Base-by-base conservation (phyloP, 1,139 yeast genomes). In the Taphrina confusa region DNA sequence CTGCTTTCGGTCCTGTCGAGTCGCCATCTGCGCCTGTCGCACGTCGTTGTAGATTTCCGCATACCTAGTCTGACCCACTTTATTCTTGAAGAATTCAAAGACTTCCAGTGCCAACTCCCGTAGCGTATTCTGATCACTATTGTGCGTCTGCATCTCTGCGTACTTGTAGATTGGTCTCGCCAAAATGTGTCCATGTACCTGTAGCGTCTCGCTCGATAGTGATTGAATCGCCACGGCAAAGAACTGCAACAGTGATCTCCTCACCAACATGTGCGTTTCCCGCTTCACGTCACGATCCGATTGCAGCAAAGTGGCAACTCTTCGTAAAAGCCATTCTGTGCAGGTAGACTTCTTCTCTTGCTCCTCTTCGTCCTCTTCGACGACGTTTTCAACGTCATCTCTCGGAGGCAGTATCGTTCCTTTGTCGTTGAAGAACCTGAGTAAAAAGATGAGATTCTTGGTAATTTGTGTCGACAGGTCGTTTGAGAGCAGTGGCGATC, bases 1-100 rank as follows among this genome's bases (percentile, higher is more conserved):
- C 0, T 87, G 80, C 69, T 78, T 83, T 73, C 97, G 82, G 56
- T 88, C 94, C 64, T 80, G 79, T 68, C 97, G 81, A 71, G 89
- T 80, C 30, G 76, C 76, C 44, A 74, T 74, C 20, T 91, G 84
- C 14, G 70, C 69, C 65, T 78, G 82, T 68, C 83, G 82, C 14
- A 89, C 95, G 58, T 76, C 75, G 1, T 88, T 75, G 68, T 84
- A 87, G 1, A 82, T 74, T 30, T 76, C 73, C n/a, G 89, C 80
- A 69, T 85, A 92, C 22, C 78, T 83, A 0, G 92, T 80, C 4
- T 85, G 81, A 12, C 96, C 95, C 57, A 92, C 71, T 68, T 84
- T 87, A 30, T 75, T 73, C 65, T 88, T 88, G 58, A 89, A 75
- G 72, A 87, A 74, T 63, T 80, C 81, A 72, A 86, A 73, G 65